A percentile compares a stretch with the other conserved stretches of the same genome.
phyloP scores from a whole-genome alignment of 352 stramenopile genomes.

The Elongisporangium anandrum region DNA sequence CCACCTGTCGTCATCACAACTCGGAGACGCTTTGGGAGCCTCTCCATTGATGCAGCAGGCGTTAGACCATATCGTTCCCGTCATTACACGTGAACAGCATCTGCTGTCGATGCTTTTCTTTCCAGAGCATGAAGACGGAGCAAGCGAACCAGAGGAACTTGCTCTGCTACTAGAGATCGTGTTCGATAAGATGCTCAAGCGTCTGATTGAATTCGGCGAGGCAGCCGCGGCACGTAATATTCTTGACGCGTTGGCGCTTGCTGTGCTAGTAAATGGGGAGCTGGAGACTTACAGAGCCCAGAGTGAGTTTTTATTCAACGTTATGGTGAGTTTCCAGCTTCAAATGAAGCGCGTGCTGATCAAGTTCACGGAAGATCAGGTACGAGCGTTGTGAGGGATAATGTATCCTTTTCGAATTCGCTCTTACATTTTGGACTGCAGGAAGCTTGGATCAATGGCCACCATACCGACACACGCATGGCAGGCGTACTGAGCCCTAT shows the following conservation, averaged over 20 bases:
- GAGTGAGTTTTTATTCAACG: slow-evolving; percentile 65
- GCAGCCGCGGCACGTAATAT: slow-evolving; percentile 50
- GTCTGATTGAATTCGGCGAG: slow-evolving; percentile 67
- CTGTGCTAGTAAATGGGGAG: slow-evolving; percentile 45
- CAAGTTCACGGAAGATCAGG: slow-evolving; percentile 75
- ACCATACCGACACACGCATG: slow-evolving; percentile 69
- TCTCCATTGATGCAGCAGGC: slow-evolving; percentile 62
- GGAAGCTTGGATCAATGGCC: slow-evolving; percentile 61
- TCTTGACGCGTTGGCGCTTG: slow-evolving; percentile 54
- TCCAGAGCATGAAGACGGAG: slow-evolving; percentile 13
- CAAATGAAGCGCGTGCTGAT: slow-evolving; percentile 76
- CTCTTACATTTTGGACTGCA: slow-evolving; percentile 9
- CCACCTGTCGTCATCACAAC: slow-evolving; percentile 53
- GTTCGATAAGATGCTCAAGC: slow-evolving; percentile 74
- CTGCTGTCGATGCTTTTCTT: slow-evolving; percentile 48
- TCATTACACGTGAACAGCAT: slow-evolving; percentile 47
- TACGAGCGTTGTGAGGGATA: slow-evolving; percentile 1
- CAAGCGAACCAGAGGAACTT: slow-evolving; percentile 34
- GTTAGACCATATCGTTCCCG: slow-evolving; percentile 56
- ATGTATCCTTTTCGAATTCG: neutral
- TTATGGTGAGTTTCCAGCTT: slow-evolving; percentile 72
- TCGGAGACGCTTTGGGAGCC: slow-evolving; percentile 45
- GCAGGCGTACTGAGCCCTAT: slow-evolving; percentile 60
- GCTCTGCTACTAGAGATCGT: slow-evolving; percentile 56
- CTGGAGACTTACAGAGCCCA: slow-evolving; percentile 37